These are phyloP conservation scores for Blastomyces percursus DNA, from an alignment of 2,329 filamentous ascomycete species.

Conservation along the genomic window DNA sequence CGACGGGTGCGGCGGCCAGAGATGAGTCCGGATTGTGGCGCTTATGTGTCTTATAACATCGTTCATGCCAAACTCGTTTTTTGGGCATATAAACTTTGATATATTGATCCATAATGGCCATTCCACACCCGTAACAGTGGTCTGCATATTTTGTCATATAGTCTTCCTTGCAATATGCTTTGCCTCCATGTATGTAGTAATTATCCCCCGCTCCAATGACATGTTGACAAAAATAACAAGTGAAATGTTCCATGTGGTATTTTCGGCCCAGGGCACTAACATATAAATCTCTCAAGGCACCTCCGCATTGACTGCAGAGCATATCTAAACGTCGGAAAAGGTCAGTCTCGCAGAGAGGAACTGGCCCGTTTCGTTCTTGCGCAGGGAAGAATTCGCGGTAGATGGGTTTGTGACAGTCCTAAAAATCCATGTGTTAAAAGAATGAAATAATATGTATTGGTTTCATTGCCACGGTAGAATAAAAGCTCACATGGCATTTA, in stretches of 20 bases:
- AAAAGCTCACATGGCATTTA: conserved; percentile 1
- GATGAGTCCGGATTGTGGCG: neutral
- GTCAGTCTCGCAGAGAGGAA: neutral
- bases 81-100: neutral
- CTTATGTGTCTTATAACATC: conserved; percentile 1
- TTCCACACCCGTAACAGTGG: neutral
- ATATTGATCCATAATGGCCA: conserved; percentile 2
- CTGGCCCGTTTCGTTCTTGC: neutral
- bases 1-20: neutral
- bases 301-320: conserved; percentile 1
- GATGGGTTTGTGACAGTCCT: neutral
- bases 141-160: conserved; percentile 1
- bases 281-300: conserved; percentile 2
- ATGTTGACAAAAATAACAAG: neutral
- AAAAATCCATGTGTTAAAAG: neutral
- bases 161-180: conserved; percentile 1
- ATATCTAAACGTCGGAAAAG: conserved; percentile 1
- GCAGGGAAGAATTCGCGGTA: neutral
- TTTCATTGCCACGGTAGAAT: neutral
- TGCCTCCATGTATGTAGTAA: neutral
- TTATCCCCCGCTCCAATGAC: neutral
- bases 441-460: neutral
- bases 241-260: conserved; percentile 4
- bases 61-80: neutral
- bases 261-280: neutral